Evolutionary conservation across 2,329 filamentous ascomycete species (phyloP), one percentile per base, ranked within the genome.

Genomic region (Aspergillus sp.): DNA sequence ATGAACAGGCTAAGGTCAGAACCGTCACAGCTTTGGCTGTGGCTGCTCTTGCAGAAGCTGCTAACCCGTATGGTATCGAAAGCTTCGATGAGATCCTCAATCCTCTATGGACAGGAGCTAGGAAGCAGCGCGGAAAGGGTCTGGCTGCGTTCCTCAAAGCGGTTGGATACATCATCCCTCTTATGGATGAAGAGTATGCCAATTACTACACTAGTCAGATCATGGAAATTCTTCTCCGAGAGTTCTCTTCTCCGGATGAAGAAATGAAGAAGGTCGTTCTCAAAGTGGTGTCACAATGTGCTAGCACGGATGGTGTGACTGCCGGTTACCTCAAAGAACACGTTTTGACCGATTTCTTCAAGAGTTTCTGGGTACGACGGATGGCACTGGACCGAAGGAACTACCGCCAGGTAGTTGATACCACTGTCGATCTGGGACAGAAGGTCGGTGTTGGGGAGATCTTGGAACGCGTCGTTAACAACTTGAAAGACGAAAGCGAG

Each of bases 191-290:
- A 69, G 93, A 98, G 63, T 97, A 96, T 66, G 91, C 93, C 69
- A 97, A 96, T 65, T 98, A 98, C 72, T 98, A 98, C 62, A 97
- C 93, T 7, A 88, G 84, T 54, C 90, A 98, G 67, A 96, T 98
- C 59, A 97, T 98, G 91, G 93, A 97, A 67, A 97, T 97, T 59
- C 74, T 98, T 10, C 81, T 97, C 28, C 83, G 93, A 58, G 93
- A 98, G 64, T 98, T 98, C 61, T 87, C 90, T 6, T 96, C 91
- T 1, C 93, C 93, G 0, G 93, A 98, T 54, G 93, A 98, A 68
- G 93, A 98, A 69, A 98, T 98, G 93, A 98, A 97, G 73, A 98
- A 98, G 73, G 93, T 98, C 1, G 93, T 98, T 6, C 74, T 98
- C 46, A 97, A 97, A 70, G 93, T 98, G 27, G 83, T 98, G 11